Percentiles rank a stretch among this genome's conserved stretches.
Evolutionary conservation across 2,329 filamentous ascomycete genomes (phyloP).

Genomic region (Xenoacremonium recifei): DNA sequence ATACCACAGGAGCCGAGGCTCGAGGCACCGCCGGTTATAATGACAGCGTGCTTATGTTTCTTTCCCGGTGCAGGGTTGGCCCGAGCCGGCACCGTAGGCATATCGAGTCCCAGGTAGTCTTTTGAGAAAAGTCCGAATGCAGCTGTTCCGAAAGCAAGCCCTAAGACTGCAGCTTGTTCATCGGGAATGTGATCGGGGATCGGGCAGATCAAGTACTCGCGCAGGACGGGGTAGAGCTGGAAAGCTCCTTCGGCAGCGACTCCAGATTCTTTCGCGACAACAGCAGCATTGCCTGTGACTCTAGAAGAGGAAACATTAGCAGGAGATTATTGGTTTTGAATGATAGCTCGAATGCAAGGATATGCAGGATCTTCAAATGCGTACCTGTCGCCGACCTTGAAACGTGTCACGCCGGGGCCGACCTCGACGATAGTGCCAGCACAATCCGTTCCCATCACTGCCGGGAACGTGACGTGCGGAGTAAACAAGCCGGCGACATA

Average conservation of each 20-base stretch:
- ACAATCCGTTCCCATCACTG: constrained; percentile 27
- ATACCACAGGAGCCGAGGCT: constrained; percentile 43
- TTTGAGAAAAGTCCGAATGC: constrained; percentile 14
- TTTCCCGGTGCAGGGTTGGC: constrained; percentile 27
- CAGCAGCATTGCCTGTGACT: not conserved
- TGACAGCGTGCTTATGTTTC: constrained; percentile 1
- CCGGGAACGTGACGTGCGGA: constrained; percentile 25
- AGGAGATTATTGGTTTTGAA: no score
- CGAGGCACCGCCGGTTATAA: constrained; percentile 46
- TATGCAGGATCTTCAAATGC: constrained; percentile 20
- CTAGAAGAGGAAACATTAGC: not conserved
- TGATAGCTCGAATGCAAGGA: no score
- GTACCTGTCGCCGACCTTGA: constrained; percentile 10
- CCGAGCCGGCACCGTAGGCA: constrained; percentile 32
- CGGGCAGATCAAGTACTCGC: constrained; percentile 1
- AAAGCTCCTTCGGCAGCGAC: constrained; percentile 6
- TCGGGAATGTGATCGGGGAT: constrained; percentile 15
- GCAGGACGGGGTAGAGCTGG: constrained; percentile 5
- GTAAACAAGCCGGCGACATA: constrained; percentile 9
- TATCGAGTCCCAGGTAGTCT: constrained; percentile 16
- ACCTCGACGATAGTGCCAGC: constrained; percentile 30
- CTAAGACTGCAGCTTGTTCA: constrained; percentile 16
- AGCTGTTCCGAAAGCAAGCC: constrained; percentile 14
- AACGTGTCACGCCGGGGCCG: constrained; percentile 15
- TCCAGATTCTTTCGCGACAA: not conserved